Evolutionary conservation across 2,329 filamentous ascomycete species (phyloP), one percentile per base, ranked within the genome.

Genomic region (Dactylella cylindrospora): DNA sequence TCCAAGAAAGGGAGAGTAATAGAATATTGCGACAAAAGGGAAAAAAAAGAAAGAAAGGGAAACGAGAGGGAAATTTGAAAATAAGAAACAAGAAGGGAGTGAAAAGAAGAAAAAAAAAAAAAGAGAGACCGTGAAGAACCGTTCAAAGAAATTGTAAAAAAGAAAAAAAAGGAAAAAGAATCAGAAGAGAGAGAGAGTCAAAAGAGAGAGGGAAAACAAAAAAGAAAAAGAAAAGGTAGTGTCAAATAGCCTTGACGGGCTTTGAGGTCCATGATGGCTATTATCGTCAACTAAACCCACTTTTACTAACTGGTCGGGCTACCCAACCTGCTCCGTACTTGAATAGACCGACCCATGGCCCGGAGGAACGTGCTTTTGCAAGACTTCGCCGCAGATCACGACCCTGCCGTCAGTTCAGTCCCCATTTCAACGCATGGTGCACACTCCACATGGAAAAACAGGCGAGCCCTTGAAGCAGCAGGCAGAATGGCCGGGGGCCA

Each of bases 241-340:
- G 49, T 54, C 35, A 64, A 62, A 65, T 57, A 57, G 52, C 59
- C 57, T 55, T 66, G 61, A 65, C 55, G 44, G 54, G 46, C 54
- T 40, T n/a, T 53, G 55, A 47, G 25, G 29, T 41, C 52, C 49
- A 47, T 36, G 49, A 52, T 46, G 35, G 46, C 35, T 62, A 54
- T 49, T 62, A 54, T 12, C 3, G 26, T 20, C 13, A 12, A 40
- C 10, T 12, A 23, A 8, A 23, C 5, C 13, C 7, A 19, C 22
- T 19, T 38, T 15, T 9, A 9, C 10, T 38, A 19, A 19, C 5
- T 22, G 3, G 20, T 23, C 19, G 19, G 20, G 5, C 10, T 23
- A 47, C 49, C 22, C 31, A 36, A 51, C 31, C 49, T 29, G n/a
- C n/a, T n/a, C n/a, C n/a, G n/a, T n/a, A n/a, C n/a, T n/a, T n/a